Conservation (phyloP, 2,329 filamentous ascomycete species). For the Aspergillus arachidicola region DNA sequence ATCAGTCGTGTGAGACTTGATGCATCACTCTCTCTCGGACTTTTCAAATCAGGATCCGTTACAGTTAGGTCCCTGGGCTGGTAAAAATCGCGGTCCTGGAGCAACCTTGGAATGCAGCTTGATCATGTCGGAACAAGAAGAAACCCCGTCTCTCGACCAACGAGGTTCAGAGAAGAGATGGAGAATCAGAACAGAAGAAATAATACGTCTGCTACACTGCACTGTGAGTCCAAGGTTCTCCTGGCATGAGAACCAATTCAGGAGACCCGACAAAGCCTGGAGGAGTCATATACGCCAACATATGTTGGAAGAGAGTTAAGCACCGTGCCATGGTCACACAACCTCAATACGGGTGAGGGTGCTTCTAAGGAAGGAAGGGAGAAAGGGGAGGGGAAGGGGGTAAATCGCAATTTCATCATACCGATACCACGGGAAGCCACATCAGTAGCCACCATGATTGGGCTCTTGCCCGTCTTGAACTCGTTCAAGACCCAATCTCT, state of each 20-base stretch:
- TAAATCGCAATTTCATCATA: constrained; percentile 75
- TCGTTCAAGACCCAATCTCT: constrained; percentile 99
- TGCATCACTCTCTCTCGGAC: constrained; percentile 63
- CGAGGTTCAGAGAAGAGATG: constrained; percentile 63
- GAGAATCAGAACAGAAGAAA: constrained; percentile 61
- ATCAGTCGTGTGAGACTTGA: constrained; percentile 63
- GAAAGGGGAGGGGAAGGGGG: constrained; percentile 34
- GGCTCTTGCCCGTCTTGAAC: constrained; percentile 99
- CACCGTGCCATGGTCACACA: constrained; percentile 68
- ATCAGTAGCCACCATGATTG: constrained; percentile 99
- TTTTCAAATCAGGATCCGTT: constrained; percentile 43
- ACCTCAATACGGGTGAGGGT: constrained; percentile 53
- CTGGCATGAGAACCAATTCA: constrained; percentile 72
- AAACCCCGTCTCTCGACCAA: constrained; percentile 77
- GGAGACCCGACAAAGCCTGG: constrained; percentile 80
- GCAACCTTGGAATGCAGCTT: constrained; percentile 75
- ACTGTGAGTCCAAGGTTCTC: constrained; percentile 85
- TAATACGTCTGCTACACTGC: constrained; percentile 71
- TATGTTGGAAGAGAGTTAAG: constrained; percentile 87
- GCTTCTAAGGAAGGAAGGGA: constrained; percentile 37
- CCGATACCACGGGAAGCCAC: constrained; percentile 99
- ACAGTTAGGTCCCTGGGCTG: constrained; percentile 53
- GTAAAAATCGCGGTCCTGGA: constrained; percentile 65
- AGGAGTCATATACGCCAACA: constrained; percentile 87
- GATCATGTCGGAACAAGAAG: constrained; percentile 60